These are phyloP conservation scores for Yarrowia sp. DNA, from an alignment of 805 yeast genomes.

Conservation along the genomic window DNA sequence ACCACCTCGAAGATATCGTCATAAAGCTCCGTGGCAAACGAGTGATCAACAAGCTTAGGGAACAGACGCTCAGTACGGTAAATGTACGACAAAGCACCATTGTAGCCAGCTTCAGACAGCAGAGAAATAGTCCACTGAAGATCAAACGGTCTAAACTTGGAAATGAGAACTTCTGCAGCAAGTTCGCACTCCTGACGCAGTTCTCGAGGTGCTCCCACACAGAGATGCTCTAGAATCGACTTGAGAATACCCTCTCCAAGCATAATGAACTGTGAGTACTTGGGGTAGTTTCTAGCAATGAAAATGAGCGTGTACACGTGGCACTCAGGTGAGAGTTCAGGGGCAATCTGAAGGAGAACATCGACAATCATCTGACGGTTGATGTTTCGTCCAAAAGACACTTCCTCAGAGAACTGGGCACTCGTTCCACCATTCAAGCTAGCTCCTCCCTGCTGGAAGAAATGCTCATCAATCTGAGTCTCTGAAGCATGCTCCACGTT, in stretches of 20 bases:
- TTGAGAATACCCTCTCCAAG: conserved; percentile 67
- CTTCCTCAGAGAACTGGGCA: conserved; percentile 40
- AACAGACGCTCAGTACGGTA: conserved; percentile 62
- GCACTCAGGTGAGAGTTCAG: conserved; percentile 49
- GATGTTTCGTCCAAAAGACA: conserved; percentile 50
- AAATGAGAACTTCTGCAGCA: conserved; percentile 74
- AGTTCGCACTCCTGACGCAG: conserved; percentile 70
- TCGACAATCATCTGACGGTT: conserved; percentile 82
- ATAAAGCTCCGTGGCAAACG: conserved; percentile 22
- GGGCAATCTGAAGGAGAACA: conserved; percentile 66
- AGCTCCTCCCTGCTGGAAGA: conserved; percentile 39
- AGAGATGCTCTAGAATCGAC: conserved; percentile 58
- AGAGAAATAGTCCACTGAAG: conserved; percentile 58
- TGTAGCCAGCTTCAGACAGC: conserved; percentile 62
- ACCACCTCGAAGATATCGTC: conserved; percentile 41
- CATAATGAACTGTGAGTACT: conserved; percentile 81
- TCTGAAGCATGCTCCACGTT: conserved; percentile 47
- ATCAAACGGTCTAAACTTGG: conserved; percentile 68
- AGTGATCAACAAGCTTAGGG: conserved; percentile 65
- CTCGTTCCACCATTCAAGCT: conserved; percentile 28
- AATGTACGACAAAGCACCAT: conserved; percentile 63
- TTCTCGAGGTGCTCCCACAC: conserved; percentile 47
- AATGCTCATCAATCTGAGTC: conserved; percentile 46
- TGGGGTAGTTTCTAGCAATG: conserved; percentile 80
- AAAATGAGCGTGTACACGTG: conserved; percentile 64